Conservation (phyloP, 1,284 basidiomycete genomes). For the Moesziomyces globuligerus region DNA sequence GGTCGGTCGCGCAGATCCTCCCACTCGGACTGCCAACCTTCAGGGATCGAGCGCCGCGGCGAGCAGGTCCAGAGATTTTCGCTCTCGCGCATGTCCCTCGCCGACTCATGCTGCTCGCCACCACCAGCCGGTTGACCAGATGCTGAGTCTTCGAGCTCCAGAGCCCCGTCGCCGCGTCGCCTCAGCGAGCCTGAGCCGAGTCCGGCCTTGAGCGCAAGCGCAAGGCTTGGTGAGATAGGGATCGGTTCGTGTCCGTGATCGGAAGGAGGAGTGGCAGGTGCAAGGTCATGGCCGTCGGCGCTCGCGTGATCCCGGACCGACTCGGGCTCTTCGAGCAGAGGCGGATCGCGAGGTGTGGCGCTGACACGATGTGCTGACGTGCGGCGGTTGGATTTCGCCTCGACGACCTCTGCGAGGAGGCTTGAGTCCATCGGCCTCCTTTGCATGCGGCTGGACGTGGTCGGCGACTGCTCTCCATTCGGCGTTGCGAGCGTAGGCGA, state of each 20-base stretch:
- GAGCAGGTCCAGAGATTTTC: neutral
- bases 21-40: constrained; percentile 19
- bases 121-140: too few species aligned
- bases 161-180: neutral
- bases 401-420: neutral
- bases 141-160: neutral
- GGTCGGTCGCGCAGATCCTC: constrained; percentile 10
- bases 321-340: constrained; percentile 17
- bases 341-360: constrained; percentile 18
- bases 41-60: neutral
- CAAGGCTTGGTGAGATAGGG: constrained; percentile 12
- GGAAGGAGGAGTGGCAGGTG: constrained; percentile 1
- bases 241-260: constrained; percentile 12
- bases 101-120: too few species aligned
- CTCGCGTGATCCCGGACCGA: constrained; percentile 7
- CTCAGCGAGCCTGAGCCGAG: constrained; percentile 13
- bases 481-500: neutral
- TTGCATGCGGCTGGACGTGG: too few species aligned
- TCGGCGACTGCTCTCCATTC: neutral
- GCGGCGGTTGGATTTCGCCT: constrained; percentile 2
- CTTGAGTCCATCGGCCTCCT: too few species aligned
- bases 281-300: neutral
- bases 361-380: constrained; percentile 13
- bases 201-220: constrained; percentile 13
- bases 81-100: neutral